These are phyloP conservation scores for Ophiostoma sp. DNA, from an alignment of 2,329 filamentous ascomycete species.

Conservation along the genomic window DNA sequence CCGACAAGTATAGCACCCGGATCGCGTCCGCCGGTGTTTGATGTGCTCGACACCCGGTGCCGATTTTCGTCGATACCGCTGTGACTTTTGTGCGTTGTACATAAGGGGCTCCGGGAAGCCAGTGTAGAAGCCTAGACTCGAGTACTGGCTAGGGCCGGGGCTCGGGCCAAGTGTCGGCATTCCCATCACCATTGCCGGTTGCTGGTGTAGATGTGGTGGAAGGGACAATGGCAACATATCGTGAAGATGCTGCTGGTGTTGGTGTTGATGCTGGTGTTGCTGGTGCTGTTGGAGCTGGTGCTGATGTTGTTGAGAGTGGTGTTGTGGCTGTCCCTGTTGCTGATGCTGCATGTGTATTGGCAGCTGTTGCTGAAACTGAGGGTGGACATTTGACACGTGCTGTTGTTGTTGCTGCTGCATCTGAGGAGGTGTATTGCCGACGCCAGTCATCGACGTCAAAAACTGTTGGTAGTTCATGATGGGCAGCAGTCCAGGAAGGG, in stretches of 20 bases:
- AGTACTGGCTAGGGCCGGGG: slow-evolving; percentile 40
- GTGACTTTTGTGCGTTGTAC: slow-evolving; percentile 44
- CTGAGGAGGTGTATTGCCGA: slow-evolving; percentile 3
- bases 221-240: slow-evolving; percentile 25
- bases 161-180: slow-evolving; percentile 30
- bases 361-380: not conserved
- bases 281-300: slow-evolving; percentile 12
- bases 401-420: not conserved
- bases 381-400: not conserved
- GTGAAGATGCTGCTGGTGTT: slow-evolving; percentile 13
- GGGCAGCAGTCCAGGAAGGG: not conserved
- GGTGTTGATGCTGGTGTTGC: slow-evolving; percentile 11
- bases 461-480: slow-evolving; percentile 13
- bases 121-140: slow-evolving; percentile 46
- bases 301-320: slow-evolving; percentile 19
- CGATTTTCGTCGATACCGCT: slow-evolving; percentile 50
- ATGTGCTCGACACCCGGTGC: slow-evolving; percentile 60
- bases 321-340: slow-evolving; percentile 17
- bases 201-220: slow-evolving; percentile 29
- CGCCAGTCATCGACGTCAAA: slow-evolving; percentile 19
- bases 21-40: slow-evolving; percentile 89
- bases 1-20: slow-evolving; percentile 88
- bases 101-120: slow-evolving; percentile 47
- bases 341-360: slow-evolving; percentile 6
- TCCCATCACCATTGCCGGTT: slow-evolving; percentile 33